Conservation (phyloP, 768 basidiomycete species). For the Antrodiella citrinella region DNA sequence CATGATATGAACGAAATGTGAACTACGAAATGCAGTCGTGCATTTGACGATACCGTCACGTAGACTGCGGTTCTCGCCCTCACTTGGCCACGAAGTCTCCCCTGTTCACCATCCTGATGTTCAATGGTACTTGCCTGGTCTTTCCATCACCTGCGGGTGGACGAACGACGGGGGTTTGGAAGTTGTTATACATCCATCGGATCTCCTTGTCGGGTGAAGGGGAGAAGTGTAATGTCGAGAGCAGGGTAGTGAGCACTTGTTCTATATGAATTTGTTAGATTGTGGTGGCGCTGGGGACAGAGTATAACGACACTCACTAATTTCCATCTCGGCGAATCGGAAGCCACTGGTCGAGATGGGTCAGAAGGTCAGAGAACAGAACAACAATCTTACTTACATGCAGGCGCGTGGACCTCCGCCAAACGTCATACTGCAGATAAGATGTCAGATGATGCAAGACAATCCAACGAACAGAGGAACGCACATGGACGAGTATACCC, state of each 20-base stretch:
- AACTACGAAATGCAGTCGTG: too few species aligned
- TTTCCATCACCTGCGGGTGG: conserved; percentile 26
- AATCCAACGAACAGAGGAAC: too few species aligned
- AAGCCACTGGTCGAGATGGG: conserved; percentile 3
- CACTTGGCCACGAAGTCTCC: conserved; percentile 18
- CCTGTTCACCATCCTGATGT: conserved; percentile 20
- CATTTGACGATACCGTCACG: too few species aligned
- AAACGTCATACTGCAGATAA: too few species aligned
- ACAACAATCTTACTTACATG: not conserved
- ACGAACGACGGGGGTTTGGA: conserved; percentile 30
- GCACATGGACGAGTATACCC: conserved; percentile 15
- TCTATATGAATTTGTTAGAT: too few species aligned
- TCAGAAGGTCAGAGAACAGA: not conserved
- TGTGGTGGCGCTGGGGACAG: too few species aligned
- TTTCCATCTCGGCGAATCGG: conserved; percentile 5
- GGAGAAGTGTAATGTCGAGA: conserved; percentile 28
- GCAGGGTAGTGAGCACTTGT: conserved; percentile 28
- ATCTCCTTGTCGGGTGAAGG: conserved; percentile 27
- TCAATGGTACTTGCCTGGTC: conserved; percentile 26
- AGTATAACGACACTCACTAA: conserved; percentile 3
- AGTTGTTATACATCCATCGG: conserved; percentile 27
- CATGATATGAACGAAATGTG: too few species aligned
- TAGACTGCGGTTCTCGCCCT: too few species aligned
- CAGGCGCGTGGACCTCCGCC: not conserved
- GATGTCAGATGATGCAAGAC: too few species aligned